Conservation (phyloP, 768 basidiomycete genomes). For the Trametes elegans region DNA sequence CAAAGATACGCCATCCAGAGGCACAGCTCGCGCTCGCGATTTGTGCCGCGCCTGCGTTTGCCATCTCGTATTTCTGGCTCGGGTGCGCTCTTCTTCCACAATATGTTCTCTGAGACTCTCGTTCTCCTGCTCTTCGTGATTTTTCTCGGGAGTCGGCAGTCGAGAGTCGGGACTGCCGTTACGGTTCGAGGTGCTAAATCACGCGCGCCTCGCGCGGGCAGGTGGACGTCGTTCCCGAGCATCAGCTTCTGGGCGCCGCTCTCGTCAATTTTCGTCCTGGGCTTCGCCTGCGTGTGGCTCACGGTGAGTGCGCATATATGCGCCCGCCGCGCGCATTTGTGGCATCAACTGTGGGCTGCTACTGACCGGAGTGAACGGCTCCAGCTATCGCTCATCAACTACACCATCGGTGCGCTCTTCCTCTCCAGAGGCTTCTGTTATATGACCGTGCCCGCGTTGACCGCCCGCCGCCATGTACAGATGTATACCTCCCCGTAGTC, state of each 20-base stretch:
- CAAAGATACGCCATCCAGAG: conserved; percentile 59
- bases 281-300: conserved; percentile 47
- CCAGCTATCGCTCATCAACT: conserved; percentile 55
- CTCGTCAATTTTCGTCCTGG: conserved; percentile 46
- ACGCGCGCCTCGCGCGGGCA: too few species aligned
- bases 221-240: conserved; percentile 58
- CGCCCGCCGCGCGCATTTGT: neutral
- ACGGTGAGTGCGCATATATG: conserved; percentile 36
- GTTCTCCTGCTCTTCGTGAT: too few species aligned
- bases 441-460: too few species aligned
- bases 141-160: too few species aligned
- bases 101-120: neutral
- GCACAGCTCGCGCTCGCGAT: conserved; percentile 50
- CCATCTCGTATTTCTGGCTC: conserved; percentile 64
- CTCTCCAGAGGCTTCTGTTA: too few species aligned
- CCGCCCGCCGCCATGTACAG: neutral
- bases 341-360: neutral
- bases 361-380: too few species aligned
- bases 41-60: conserved; percentile 49
- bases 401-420: conserved; percentile 51
- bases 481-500: conserved; percentile 52
- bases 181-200: too few species aligned
- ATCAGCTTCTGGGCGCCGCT: conserved; percentile 55
- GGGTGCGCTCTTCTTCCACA: too few species aligned
- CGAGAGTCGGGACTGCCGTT: too few species aligned